A percentile compares a stretch with the other conserved stretches of the same genome.
Conservation (phyloP, 441 rosid species). For the Eugenia klotzschiana region DNA sequence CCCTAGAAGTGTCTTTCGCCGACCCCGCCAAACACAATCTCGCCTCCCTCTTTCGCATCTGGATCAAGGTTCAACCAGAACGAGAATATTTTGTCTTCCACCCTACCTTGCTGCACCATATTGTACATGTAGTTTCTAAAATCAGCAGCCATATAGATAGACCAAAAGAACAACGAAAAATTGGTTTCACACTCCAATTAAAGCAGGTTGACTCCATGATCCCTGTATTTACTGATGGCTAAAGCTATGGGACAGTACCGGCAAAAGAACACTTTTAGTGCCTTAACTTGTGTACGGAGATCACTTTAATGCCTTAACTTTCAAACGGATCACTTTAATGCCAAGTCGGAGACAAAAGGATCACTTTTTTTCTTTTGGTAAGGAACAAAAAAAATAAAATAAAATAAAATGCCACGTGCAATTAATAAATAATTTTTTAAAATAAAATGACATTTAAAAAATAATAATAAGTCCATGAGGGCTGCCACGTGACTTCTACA, state of each 20-base stretch:
- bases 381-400: too few species aligned
- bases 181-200: neutral
- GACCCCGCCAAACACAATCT: slow-evolving; percentile 75
- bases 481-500: too few species aligned
- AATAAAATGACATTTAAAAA: too few species aligned
- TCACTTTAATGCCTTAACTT: too few species aligned
- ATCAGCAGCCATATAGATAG: neutral
- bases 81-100: slow-evolving; percentile 48
- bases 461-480: too few species aligned
- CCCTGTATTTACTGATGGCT: neutral
- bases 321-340: too few species aligned
- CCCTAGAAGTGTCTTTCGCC: slow-evolving; percentile 44
- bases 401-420: too few species aligned
- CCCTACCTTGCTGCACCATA: slow-evolving; percentile 49
- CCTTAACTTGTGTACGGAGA: too few species aligned
- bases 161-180: neutral
- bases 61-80: slow-evolving; percentile 53
- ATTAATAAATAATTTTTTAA: too few species aligned
- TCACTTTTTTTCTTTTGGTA: too few species aligned
- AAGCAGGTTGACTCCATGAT: neutral
- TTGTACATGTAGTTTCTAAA: slow-evolving; percentile 32
- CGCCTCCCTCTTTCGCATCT: slow-evolving; percentile 37
- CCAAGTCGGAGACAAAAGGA: too few species aligned
- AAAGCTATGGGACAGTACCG: slow-evolving; percentile 17
- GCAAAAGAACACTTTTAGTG: too few species aligned